These are phyloP conservation scores for Neurospora sp. DNA, from an alignment of 495 filamentous ascomycete species.

Conservation along the genomic window DNA sequence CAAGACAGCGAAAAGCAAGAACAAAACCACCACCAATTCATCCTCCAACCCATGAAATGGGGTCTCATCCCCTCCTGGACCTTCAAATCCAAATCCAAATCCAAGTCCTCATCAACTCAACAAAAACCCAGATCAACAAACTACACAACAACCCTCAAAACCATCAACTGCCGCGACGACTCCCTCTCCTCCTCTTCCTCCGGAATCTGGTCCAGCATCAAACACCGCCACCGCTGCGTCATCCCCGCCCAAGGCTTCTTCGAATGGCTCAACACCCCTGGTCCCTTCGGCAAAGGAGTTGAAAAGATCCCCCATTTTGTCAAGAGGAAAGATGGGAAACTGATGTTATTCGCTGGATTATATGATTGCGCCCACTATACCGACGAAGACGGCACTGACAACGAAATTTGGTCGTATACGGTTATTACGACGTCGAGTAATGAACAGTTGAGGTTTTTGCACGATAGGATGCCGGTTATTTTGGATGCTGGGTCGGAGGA, in stretches of 20 bases:
- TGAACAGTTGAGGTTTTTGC: conserved; percentile 68
- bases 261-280: conserved; percentile 79
- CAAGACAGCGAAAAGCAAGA: not conserved
- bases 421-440: conserved; percentile 85
- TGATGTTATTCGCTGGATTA: conserved; percentile 85
- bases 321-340: conserved; percentile 65
- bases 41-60: conserved; percentile 88
- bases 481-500: conserved; percentile 63
- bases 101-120: conserved; percentile 6
- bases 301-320: conserved; percentile 69
- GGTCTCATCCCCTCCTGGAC: conserved; percentile 41
- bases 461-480: conserved; percentile 94
- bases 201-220: conserved; percentile 91
- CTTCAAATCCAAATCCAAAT: not conserved
- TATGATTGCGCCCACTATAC: conserved; percentile 85
- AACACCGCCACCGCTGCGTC: conserved; percentile 75
- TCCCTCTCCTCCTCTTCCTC: conserved; percentile 59
- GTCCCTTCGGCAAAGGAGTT: conserved; percentile 51
- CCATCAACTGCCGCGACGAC: conserved; percentile 94
- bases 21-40: conserved; percentile 42
- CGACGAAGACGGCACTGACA: conserved; percentile 18
- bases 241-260: conserved; percentile 88
- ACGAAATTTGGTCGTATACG: conserved; percentile 62
- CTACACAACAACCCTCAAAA: conserved; percentile 67
- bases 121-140: conserved; percentile 31